Conservation (phyloP, 805 yeast species). For the Ogataea nakhonphanomensis region DNA sequence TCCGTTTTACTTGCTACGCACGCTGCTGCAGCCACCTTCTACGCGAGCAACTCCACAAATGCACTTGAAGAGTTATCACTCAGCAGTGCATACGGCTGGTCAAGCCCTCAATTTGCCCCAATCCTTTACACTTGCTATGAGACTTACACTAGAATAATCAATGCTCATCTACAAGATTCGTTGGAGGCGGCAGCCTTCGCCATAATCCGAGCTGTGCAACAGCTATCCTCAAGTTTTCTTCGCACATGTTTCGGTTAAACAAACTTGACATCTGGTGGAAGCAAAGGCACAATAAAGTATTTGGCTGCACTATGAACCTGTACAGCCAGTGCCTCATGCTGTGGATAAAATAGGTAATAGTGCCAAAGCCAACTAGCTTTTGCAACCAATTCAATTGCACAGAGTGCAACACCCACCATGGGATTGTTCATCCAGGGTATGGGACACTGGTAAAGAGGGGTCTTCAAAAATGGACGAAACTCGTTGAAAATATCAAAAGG, state of each 20-base stretch:
- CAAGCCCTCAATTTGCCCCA: conserved; percentile 2
- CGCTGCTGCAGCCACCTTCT: conserved; percentile 2
- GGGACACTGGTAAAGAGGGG: conserved; percentile 33
- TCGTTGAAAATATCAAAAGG: conserved; percentile 38
- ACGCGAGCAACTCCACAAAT: conserved; percentile 1
- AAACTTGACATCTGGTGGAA: conserved; percentile 10
- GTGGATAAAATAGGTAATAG: conserved; percentile 8
- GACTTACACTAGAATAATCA: conserved; percentile 1
- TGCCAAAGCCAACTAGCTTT: conserved; percentile 34
- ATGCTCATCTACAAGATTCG: conserved; percentile 1
- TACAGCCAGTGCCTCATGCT: conserved; percentile 7
- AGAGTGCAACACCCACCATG: conserved; percentile 36
- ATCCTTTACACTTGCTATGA: conserved; percentile 1
- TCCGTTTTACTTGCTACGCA: conserved; percentile 2
- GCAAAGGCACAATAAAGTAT: conserved; percentile 16
- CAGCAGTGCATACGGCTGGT: conserved; percentile 1
- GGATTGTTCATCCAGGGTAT: conserved; percentile 39
- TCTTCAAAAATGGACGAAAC: conserved; percentile 29
- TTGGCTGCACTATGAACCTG: conserved; percentile 11
- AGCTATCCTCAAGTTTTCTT: conserved; percentile 15
- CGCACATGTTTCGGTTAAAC: conserved; percentile 14
- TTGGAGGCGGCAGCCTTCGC: conserved; percentile 7
- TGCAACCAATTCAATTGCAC: conserved; percentile 35
- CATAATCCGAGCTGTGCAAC: conserved; percentile 11
- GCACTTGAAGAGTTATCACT: conserved; percentile 1